Conservation (phyloP, 257 asterid species). For the Plectranthus barbatus region DNA sequence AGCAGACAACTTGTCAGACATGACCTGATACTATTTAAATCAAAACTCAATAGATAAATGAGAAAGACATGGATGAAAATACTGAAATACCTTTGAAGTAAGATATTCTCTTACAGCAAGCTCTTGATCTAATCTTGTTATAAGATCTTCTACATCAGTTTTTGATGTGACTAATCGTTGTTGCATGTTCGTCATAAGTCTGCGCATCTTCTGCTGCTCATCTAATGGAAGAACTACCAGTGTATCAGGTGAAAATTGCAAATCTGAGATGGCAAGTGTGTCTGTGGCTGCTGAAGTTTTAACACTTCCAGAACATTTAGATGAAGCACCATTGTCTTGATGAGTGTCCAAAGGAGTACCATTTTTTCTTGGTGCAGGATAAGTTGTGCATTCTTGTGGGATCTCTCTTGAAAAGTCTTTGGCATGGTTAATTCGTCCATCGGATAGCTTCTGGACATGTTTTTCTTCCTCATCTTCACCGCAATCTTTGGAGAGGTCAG, state of each 20-base stretch:
- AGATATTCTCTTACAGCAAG: conserved; percentile 46
- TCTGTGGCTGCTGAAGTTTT: conserved; percentile 20
- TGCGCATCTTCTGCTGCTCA: conserved; percentile 38
- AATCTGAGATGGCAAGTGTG: conserved; percentile 15
- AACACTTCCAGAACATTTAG: conserved; percentile 21
- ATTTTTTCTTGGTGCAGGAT: conserved; percentile 5
- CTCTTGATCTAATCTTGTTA: conserved; percentile 50
- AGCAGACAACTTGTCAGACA: background rate
- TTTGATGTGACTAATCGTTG: conserved; percentile 36
- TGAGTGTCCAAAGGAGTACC: conserved; percentile 11
- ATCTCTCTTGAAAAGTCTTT: conserved; percentile 13
- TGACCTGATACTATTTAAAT: too few relatives aligned
- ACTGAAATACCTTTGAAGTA: conserved; percentile 39
- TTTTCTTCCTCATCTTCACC: conserved; percentile 15
- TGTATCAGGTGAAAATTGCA: conserved; percentile 20
- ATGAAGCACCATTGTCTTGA: conserved; percentile 14
- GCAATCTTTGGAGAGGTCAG: conserved; percentile 15
- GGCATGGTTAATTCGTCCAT: conserved; percentile 5
- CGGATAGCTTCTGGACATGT: background rate
- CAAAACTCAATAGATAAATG: too few relatives aligned
- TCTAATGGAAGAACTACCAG: conserved; percentile 32
- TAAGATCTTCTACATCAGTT: conserved; percentile 47
- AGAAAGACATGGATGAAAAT: background rate
- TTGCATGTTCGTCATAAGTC: conserved; percentile 31
- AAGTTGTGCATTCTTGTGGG: conserved; percentile 15